Evolutionary conservation across 768 basidiomycete genomes (phyloP).

Genomic region (Tephrocybe sp.): DNA sequence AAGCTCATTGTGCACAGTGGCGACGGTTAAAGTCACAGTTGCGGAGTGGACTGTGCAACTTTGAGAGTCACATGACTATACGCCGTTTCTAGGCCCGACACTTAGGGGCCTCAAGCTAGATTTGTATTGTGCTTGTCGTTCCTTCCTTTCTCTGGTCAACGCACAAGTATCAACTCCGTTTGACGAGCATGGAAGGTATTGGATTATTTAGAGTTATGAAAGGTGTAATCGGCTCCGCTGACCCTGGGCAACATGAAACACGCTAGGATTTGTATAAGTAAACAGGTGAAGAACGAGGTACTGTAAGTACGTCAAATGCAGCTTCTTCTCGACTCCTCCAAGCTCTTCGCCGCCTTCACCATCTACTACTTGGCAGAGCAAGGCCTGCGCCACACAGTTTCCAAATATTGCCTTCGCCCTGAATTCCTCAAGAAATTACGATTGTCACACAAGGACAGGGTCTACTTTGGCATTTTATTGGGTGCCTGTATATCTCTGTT

Average conservation of each 20-base stretch:
- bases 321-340: background rate
- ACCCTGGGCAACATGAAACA: background rate
- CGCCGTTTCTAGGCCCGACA: too few relatives aligned
- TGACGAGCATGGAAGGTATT: too few relatives aligned
- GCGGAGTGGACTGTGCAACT: too few relatives aligned
- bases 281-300: background rate
- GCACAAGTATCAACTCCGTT: too few relatives aligned
- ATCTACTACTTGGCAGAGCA: conserved; percentile 4
- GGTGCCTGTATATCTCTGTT: background rate
- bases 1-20: conserved; percentile 43
- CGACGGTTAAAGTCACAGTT: background rate
- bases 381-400: background rate
- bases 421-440: conserved; percentile 2
- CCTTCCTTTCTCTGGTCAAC: too few relatives aligned
- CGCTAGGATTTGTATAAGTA: background rate
- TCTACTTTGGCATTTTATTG: conserved; percentile 5
- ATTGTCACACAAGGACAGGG: background rate
- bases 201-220: too few relatives aligned
- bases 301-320: background rate
- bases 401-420: background rate
- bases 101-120: too few relatives aligned
- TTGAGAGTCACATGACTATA: too few relatives aligned
- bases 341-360: conserved; percentile 2
- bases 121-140: too few relatives aligned
- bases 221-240: too few relatives aligned